Conservation (phyloP, 2,329 filamentous ascomycete genomes). For the Scedosporium boydii region DNA sequence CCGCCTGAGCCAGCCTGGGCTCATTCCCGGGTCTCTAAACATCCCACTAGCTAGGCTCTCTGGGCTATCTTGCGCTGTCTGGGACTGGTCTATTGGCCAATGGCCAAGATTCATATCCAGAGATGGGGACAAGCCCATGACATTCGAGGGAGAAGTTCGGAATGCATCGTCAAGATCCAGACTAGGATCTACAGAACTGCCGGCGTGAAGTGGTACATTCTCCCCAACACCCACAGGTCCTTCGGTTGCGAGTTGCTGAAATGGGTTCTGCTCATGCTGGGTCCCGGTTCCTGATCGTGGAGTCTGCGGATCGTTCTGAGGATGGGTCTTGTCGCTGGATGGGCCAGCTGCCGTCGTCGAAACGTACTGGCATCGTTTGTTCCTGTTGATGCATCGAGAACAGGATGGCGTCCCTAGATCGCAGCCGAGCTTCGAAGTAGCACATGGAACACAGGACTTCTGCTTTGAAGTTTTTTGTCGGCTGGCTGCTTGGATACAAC, state of each 20-base stretch:
- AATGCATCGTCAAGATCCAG: neutral
- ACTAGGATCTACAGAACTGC: neutral
- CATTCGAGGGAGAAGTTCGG: neutral
- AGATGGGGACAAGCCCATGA: neutral
- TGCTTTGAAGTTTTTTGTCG: constrained; percentile 5
- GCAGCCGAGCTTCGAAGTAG: constrained; percentile 1
- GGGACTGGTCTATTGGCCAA: neutral
- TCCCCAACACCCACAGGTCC: neutral
- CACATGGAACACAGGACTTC: constrained; percentile 6
- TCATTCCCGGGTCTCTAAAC: neutral
- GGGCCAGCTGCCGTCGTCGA: neutral
- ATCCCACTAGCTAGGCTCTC: neutral
- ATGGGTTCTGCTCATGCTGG: neutral
- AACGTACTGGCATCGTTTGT: neutral
- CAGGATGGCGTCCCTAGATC: constrained; percentile 1
- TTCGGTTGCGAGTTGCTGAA: neutral
- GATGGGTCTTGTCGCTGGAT: neutral
- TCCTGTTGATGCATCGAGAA: constrained; percentile 4
- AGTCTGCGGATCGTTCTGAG: neutral
- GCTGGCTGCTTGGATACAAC: neutral
- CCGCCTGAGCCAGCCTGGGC: neutral
- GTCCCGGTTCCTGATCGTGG: neutral
- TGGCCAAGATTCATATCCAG: neutral
- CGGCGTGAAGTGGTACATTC: neutral
- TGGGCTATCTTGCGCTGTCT: neutral